Conservation (phyloP, 2,329 filamentous ascomycete species). For the Fusarium stilboides region DNA sequence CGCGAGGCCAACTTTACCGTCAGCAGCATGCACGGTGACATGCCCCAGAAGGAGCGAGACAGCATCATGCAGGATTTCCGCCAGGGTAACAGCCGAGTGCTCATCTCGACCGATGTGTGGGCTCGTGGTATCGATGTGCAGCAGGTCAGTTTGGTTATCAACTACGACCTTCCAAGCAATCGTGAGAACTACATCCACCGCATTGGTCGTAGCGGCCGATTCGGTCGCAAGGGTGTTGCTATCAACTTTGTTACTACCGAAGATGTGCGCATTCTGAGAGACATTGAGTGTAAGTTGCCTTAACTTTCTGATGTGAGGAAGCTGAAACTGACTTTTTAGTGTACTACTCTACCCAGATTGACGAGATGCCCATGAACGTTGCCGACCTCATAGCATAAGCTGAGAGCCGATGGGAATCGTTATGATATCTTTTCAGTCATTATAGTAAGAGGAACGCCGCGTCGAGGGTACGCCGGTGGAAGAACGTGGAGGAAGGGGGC, state of each 20-base stretch:
- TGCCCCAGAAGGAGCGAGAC: conserved; percentile 98
- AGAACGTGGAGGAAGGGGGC: conserved; percentile 53
- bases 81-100: conserved; percentile 93
- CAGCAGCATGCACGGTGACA: conserved; percentile 98
- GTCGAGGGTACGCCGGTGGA: conserved; percentile 37
- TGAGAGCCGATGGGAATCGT: not conserved
- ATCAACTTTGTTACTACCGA: conserved; percentile 99
- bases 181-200: conserved; percentile 99
- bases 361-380: conserved; percentile 99
- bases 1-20: conserved; percentile 99
- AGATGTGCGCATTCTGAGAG: conserved; percentile 95
- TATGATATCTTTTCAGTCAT: conserved; percentile 1
- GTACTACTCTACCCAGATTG: conserved; percentile 96
- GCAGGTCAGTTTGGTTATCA: conserved; percentile 98
- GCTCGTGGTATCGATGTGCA: conserved; percentile 99
- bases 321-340: conserved; percentile 67
- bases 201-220: conserved; percentile 94
- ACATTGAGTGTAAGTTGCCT: conserved; percentile 88
- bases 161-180: conserved; percentile 98
- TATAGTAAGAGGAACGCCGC: conserved; percentile 15
- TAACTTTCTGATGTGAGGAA: not conserved
- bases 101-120: conserved; percentile 98
- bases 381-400: conserved; percentile 70
- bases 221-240: conserved; percentile 97
- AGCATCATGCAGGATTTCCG: conserved; percentile 99